Conservation (phyloP, 1,139 yeast species). For the Saccharomyces hybrid region DNA sequence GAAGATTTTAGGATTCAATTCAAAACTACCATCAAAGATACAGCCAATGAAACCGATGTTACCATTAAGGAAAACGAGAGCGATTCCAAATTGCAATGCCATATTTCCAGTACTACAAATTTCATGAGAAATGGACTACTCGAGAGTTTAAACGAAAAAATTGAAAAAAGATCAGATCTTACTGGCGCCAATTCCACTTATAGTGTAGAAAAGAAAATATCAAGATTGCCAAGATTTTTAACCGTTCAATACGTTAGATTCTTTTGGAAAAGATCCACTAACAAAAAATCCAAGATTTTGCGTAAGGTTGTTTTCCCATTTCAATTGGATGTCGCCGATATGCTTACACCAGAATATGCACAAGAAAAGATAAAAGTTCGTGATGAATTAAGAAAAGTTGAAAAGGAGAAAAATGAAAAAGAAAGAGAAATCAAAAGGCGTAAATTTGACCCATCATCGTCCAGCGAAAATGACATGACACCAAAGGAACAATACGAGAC, state of each 20-base stretch:
- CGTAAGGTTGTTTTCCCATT: constrained; percentile 93
- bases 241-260: constrained; percentile 91
- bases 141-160: constrained; percentile 63
- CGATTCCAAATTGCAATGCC: constrained; percentile 74
- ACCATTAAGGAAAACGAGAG: constrained; percentile 49
- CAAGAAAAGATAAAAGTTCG: constrained; percentile 60
- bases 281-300: constrained; percentile 83
- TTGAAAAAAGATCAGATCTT: constrained; percentile 66
- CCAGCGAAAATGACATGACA: constrained; percentile 29
- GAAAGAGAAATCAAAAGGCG: constrained; percentile 69
- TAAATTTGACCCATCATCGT: constrained; percentile 32
- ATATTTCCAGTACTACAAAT: constrained; percentile 77
- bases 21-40: constrained; percentile 48
- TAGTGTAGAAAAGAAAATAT: constrained; percentile 58
- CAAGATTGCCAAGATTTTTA: constrained; percentile 77
- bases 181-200: constrained; percentile 66
- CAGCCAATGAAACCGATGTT: constrained; percentile 51
- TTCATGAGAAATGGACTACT: constrained; percentile 80
- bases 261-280: constrained; percentile 90
- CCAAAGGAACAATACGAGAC: constrained; percentile 32
- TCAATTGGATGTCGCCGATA: constrained; percentile 79
- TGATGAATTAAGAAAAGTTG: constrained; percentile 69
- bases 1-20: constrained; percentile 61
- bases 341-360: constrained; percentile 70
- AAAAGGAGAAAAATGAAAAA: constrained; percentile 67